Conservation (phyloP, 192 early-diverging fungal genomes). For the Chytriomyces sp. region DNA sequence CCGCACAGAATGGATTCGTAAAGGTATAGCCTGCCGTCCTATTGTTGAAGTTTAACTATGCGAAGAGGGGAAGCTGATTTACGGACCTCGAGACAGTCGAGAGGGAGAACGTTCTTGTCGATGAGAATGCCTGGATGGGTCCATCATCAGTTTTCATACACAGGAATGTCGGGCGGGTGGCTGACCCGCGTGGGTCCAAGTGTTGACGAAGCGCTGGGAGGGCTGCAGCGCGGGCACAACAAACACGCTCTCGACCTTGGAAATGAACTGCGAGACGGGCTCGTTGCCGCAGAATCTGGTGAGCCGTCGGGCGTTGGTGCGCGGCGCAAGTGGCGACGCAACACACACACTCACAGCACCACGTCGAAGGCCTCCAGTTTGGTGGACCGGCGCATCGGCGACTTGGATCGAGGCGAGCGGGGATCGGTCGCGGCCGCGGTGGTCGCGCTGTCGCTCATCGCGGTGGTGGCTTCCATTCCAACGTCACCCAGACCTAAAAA, state of each 20-base stretch:
- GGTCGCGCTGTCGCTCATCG: too few relatives aligned
- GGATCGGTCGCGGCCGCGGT: too few relatives aligned
- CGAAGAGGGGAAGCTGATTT: too few relatives aligned
- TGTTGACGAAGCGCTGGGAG: constrained; percentile 7
- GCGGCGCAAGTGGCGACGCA: background rate
- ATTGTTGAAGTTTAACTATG: too few relatives aligned
- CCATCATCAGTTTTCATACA: too few relatives aligned
- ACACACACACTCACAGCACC: constrained; percentile 23
- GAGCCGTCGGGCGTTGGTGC: background rate
- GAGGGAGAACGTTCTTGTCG: constrained; percentile 36
- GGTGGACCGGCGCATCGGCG: too few relatives aligned
- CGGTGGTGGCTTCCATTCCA: too few relatives aligned
- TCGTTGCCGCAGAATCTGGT: constrained; percentile 36
- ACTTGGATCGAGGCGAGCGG: too few relatives aligned
- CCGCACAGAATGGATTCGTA: constrained; percentile 42
- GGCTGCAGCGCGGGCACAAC: constrained; percentile 20
- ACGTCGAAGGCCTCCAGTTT: constrained; percentile 34
- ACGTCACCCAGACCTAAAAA: too few relatives aligned
- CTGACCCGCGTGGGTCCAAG: constrained; percentile 35
- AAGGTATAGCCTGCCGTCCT: constrained; percentile 40
- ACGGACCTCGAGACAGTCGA: constrained; percentile 37
- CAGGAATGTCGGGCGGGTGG: background rate
- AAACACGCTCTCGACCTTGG: constrained; percentile 34
- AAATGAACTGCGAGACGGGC: constrained; percentile 33
- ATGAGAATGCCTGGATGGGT: constrained; percentile 47